phyloP scores from a whole-genome alignment of 805 yeast species.

The Candida xyloterini region DNA sequence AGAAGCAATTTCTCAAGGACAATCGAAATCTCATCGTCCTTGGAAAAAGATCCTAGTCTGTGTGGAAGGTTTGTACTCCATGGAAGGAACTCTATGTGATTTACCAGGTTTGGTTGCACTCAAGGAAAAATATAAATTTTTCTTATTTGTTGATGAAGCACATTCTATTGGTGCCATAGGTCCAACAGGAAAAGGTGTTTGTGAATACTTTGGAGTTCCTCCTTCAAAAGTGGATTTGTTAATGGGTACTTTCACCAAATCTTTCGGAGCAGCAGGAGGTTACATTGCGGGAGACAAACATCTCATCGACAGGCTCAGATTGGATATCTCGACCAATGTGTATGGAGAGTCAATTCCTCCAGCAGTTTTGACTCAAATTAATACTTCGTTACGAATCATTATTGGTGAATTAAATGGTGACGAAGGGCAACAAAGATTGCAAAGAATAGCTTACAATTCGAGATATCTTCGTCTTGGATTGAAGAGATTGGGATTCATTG shows the following conservation, averaged over 20 bases:
- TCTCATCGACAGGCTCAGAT: slow-evolving; percentile 70
- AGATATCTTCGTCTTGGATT: slow-evolving; percentile 89
- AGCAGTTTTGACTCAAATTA: slow-evolving; percentile 85
- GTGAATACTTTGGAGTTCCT: slow-evolving; percentile 84
- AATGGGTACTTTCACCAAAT: slow-evolving; percentile 97
- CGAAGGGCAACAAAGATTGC: slow-evolving; percentile 87
- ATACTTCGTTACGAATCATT: slow-evolving; percentile 73
- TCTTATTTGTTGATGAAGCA: slow-evolving; percentile 93
- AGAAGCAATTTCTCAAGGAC: slow-evolving; percentile 88
- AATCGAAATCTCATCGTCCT: slow-evolving; percentile 92
- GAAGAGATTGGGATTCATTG: slow-evolving; percentile 89
- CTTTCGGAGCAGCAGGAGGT: slow-evolving; percentile 99
- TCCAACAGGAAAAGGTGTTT: slow-evolving; percentile 88
- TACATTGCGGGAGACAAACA: slow-evolving; percentile 76
- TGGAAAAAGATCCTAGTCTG: slow-evolving; percentile 86
- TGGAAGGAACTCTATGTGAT: slow-evolving; percentile 90
- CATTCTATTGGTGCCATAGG: slow-evolving; percentile 99
- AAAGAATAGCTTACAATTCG: slow-evolving; percentile 93
- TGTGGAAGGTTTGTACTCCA: slow-evolving; percentile 88
- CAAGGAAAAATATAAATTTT: slow-evolving; percentile 81
- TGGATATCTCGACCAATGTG: slow-evolving; percentile 66
- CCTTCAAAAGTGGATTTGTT: slow-evolving; percentile 77
- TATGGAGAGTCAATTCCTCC: slow-evolving; percentile 90
- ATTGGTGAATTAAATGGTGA: slow-evolving; percentile 84
- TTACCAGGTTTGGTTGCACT: slow-evolving; percentile 72